A percentile compares a stretch with the other conserved stretches of the same genome.
phyloP scores from a whole-genome alignment of 2,329 filamentous ascomycete species.

The Talaromyces sp. region DNA sequence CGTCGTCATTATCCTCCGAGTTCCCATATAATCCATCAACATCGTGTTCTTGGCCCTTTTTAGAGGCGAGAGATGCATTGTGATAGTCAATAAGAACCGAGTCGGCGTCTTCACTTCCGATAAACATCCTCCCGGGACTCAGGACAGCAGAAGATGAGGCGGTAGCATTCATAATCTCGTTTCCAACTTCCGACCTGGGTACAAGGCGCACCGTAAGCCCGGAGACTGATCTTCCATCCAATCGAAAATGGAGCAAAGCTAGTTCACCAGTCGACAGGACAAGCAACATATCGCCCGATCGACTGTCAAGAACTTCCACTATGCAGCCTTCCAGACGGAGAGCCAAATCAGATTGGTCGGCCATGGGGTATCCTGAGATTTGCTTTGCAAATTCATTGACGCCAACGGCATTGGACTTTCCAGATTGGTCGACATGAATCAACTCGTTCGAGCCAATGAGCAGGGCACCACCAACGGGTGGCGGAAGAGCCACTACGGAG shows the following conservation, averaged over 20 bases:
- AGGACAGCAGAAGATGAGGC: conserved; percentile 68
- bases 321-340: conserved; percentile 77
- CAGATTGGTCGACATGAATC: conserved; percentile 92
- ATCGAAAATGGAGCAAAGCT: conserved; percentile 71
- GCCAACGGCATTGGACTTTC: conserved; percentile 85
- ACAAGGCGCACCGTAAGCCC: conserved; percentile 71
- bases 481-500: conserved; percentile 73
- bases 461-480: conserved; percentile 82
- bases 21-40: conserved; percentile 34
- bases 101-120: conserved; percentile 80
- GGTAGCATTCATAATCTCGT: conserved; percentile 55
- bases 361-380: conserved; percentile 75
- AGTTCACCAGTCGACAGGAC: conserved; percentile 71
- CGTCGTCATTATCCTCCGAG: conserved; percentile 47
- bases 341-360: conserved; percentile 76
- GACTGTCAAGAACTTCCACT: conserved; percentile 70
- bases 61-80: conserved; percentile 56
- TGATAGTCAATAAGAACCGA: conserved; percentile 79
- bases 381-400: conserved; percentile 87
- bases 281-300: conserved; percentile 79
- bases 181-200: conserved; percentile 55
- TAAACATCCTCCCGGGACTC: conserved; percentile 66
- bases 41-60: conserved; percentile 56
- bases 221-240: conserved; percentile 88
- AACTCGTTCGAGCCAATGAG: conserved; percentile 85